phyloP scores from a whole-genome alignment of 768 basidiomycete genomes.

The Sistotremastrum suecicum region DNA sequence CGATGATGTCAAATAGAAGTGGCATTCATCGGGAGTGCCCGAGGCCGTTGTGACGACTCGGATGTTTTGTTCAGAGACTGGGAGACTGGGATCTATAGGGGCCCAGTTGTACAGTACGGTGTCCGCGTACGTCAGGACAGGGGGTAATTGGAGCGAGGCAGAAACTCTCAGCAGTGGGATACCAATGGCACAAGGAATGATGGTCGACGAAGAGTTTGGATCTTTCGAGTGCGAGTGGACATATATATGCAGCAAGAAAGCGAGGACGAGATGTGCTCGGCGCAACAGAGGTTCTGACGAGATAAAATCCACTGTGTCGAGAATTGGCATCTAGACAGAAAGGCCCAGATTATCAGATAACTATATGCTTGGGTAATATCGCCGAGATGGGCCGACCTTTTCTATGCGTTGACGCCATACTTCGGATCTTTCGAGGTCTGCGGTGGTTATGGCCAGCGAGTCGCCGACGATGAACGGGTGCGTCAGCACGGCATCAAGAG shows the following conservation, averaged over 20 bases:
- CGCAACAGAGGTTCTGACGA: constrained; percentile 44
- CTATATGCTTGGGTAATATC: neutral
- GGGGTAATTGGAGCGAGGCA: constrained; percentile 61
- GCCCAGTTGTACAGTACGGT: constrained; percentile 82
- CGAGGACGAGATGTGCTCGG: constrained; percentile 58
- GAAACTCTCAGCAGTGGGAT: constrained; percentile 66
- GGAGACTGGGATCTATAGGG: neutral
- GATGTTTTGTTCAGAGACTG: constrained; percentile 28
- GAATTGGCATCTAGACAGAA: constrained; percentile 33
- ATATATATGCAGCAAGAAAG: constrained; percentile 67
- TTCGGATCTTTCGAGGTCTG: constrained; percentile 20
- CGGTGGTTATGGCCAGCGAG: constrained; percentile 12
- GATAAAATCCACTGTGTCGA: constrained; percentile 31
- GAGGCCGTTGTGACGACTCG: constrained; percentile 62
- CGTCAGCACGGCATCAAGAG: constrained; percentile 35
- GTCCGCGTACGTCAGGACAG: constrained; percentile 83
- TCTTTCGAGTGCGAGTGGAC: constrained; percentile 34
- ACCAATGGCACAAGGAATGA: constrained; percentile 57
- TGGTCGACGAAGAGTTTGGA: constrained; percentile 26
- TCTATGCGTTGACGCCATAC: constrained; percentile 28
- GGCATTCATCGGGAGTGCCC: constrained; percentile 61
- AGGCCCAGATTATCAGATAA: constrained; percentile 1
- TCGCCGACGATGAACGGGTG: constrained; percentile 44
- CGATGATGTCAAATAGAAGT: constrained; percentile 79
- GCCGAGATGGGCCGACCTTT: neutral